Percentiles rank a stretch among this genome's conserved stretches.
Conservation (phyloP, 192 early-diverging fungal genomes). For the Coemansia biformis region DNA sequence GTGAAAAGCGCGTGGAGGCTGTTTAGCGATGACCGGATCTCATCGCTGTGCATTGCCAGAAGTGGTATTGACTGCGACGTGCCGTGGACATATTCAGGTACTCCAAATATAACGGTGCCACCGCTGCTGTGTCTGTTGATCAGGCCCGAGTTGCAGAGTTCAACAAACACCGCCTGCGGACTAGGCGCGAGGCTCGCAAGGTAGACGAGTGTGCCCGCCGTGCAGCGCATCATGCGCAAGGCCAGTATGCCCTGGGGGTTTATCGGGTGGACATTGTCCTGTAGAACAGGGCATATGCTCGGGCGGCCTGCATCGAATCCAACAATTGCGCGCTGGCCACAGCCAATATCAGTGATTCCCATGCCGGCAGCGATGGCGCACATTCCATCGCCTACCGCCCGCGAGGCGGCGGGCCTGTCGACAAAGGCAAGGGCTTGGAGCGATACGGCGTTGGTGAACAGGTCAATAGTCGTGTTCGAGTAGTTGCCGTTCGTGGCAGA, state of each 20-base stretch:
- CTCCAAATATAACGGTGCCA: slow-evolving; percentile 16
- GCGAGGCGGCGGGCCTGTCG: slow-evolving; percentile 37
- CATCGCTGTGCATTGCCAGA: slow-evolving; percentile 8
- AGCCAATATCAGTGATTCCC: slow-evolving; percentile 32
- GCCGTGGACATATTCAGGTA: slow-evolving; percentile 1
- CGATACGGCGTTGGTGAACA: slow-evolving; percentile 36
- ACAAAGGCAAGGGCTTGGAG: slow-evolving; percentile 35
- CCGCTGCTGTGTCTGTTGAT: slow-evolving; percentile 1
- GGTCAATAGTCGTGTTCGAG: slow-evolving; percentile 20
- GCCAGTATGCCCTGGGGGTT: slow-evolving; percentile 44
- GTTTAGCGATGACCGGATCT: slow-evolving; percentile 13
- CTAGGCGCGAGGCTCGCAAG: slow-evolving; percentile 28
- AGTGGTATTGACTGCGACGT: slow-evolving; percentile 26
- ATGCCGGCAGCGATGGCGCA: slow-evolving; percentile 35
- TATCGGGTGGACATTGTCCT: slow-evolving; percentile 23
- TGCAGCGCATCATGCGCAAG: slow-evolving; percentile 25
- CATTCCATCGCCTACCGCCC: slow-evolving; percentile 30
- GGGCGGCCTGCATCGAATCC: slow-evolving; percentile 28
- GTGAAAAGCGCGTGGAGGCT: slow-evolving; percentile 21
- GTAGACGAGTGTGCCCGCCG: slow-evolving; percentile 10
- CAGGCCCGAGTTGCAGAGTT: slow-evolving; percentile 15
- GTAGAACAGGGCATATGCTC: slow-evolving; percentile 42
- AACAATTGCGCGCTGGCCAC: slow-evolving; percentile 36
- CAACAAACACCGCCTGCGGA: slow-evolving; percentile 17
- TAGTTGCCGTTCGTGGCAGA: slow-evolving; percentile 11